Conservation (phyloP, 345 rosid species). For the Citrus reticulata region DNA sequence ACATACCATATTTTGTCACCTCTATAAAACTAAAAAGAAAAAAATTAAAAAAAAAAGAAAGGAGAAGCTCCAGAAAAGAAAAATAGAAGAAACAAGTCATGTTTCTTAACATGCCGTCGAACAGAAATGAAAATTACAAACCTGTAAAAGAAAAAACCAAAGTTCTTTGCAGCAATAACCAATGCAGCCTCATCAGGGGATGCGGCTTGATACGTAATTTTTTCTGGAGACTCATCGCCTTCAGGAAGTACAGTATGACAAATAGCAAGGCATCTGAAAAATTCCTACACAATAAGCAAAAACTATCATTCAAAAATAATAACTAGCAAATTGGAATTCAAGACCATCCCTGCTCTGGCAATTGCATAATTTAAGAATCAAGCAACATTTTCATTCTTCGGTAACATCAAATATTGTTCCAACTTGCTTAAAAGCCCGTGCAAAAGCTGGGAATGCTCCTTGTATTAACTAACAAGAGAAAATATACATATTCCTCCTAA, state of each 20-base stretch:
- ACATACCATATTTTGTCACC: background rate
- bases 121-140: conserved; percentile 15
- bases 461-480: background rate
- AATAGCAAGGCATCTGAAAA: conserved; percentile 97
- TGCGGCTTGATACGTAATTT: conserved; percentile 94
- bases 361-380: background rate
- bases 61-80: background rate
- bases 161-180: conserved; percentile 95
- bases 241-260: conserved; percentile 99
- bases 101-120: background rate
- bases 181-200: conserved; percentile 99
- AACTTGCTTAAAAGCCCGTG: background rate
- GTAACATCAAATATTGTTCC: background rate
- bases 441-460: background rate
- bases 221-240: conserved; percentile 96
- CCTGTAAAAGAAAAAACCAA: conserved; percentile 98
- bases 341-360: background rate
- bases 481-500: background rate
- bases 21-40: background rate
- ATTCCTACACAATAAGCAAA: conserved; percentile 57
- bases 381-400: background rate
- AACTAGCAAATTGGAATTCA: conserved; percentile 1
- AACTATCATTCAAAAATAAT: conserved; percentile 4
- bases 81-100: background rate
- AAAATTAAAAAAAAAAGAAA: background rate